These are phyloP conservation scores for Botrytis byssoidea DNA, from an alignment of 2,329 filamentous ascomycete species.

Conservation along the genomic window DNA sequence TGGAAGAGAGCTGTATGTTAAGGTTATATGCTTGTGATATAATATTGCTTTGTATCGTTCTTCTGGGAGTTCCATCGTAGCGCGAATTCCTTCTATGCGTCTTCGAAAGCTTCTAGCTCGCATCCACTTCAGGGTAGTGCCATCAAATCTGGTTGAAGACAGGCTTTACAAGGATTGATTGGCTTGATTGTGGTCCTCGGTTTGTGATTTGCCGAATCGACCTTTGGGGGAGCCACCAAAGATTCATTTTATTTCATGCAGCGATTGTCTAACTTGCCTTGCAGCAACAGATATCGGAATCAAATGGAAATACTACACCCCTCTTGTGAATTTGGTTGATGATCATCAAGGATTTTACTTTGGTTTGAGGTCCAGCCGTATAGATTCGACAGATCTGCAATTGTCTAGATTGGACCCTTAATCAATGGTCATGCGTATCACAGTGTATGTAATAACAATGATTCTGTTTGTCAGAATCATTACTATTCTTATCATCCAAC, in stretches of 20 bases:
- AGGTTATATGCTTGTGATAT: neutral
- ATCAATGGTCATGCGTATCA: slow-evolving; percentile 8
- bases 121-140: slow-evolving; percentile 14
- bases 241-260: slow-evolving; percentile 14
- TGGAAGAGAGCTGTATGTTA: neutral
- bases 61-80: slow-evolving; percentile 7
- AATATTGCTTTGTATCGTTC: neutral
- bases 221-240: neutral
- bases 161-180: neutral
- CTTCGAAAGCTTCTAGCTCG: slow-evolving; percentile 22
- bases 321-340: slow-evolving; percentile 2
- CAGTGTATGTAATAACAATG: slow-evolving; percentile 8
- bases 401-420: slow-evolving; percentile 12
- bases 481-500: slow-evolving; percentile 9
- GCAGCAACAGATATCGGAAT: neutral
- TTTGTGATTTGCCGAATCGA: slow-evolving; percentile 9
- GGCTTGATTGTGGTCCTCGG: neutral
- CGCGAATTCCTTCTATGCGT: slow-evolving; percentile 21
- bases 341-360: neutral
- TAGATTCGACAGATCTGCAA: neutral
- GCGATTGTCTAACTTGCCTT: slow-evolving; percentile 4
- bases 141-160: slow-evolving; percentile 5
- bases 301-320: neutral
- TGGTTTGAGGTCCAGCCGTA: neutral
- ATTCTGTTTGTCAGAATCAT: slow-evolving; percentile 2